These are phyloP conservation scores for Sarocladiaceae sp. DNA, from an alignment of 2,329 filamentous ascomycete species.

Conservation along the genomic window DNA sequence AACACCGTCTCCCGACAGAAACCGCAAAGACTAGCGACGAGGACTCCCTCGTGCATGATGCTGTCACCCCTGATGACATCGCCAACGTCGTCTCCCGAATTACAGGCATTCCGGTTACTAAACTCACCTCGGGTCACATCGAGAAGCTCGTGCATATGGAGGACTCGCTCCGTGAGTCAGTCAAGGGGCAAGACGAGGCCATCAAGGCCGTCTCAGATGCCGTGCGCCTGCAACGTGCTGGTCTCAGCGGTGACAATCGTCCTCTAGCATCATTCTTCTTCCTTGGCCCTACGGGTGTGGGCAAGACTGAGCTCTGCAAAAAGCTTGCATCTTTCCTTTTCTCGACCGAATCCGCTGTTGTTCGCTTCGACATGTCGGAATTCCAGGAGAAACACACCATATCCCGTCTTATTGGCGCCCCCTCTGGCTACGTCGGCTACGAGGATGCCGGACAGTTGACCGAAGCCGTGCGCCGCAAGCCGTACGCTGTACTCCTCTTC, in stretches of 20 bases:
- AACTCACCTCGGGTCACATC: constrained; percentile 86
- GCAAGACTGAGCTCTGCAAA: constrained; percentile 96
- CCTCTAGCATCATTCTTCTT: constrained; percentile 97
- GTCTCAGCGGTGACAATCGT: constrained; percentile 83
- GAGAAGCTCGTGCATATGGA: constrained; percentile 97
- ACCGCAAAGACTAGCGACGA: constrained; percentile 26
- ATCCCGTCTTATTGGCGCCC: constrained; percentile 83
- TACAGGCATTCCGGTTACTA: constrained; percentile 88
- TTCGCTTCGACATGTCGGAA: constrained; percentile 96
- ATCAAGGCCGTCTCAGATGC: constrained; percentile 86
- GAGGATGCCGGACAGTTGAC: constrained; percentile 95
- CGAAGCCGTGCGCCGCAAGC: constrained; percentile 89
- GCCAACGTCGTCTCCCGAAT: constrained; percentile 83
- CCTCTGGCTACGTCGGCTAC: constrained; percentile 92
- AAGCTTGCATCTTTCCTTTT: constrained; percentile 91
- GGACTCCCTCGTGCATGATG: constrained; percentile 75
- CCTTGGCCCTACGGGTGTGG: constrained; percentile 90
- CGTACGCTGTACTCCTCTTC: constrained; percentile 89
- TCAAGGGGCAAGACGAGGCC: constrained; percentile 91
- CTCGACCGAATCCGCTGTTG: constrained; percentile 81
- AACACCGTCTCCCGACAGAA: constrained; percentile 68
- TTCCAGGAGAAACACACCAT: constrained; percentile 98
- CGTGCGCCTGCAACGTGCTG: constrained; percentile 87
- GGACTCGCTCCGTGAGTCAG: constrained; percentile 72
- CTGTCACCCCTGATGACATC: constrained; percentile 93